Evolutionary conservation across 2,329 filamentous ascomycete species (phyloP).

Genomic region (Diaporthe velutina): DNA sequence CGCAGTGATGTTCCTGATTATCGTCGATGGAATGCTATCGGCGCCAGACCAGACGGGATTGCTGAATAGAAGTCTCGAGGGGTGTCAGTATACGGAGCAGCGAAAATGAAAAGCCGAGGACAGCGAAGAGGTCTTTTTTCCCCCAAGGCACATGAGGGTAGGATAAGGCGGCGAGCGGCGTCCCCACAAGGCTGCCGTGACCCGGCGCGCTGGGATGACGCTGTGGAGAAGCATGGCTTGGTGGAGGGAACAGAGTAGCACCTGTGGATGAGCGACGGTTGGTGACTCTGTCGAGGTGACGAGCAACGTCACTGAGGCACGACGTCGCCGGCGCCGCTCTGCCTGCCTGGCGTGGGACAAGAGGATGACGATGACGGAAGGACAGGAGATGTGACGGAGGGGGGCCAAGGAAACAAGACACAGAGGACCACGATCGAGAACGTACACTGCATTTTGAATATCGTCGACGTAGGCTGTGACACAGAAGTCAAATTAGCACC

Average conservation of each 20-base stretch:
- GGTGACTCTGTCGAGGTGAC: neutral
- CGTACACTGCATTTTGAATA: conserved; percentile 65
- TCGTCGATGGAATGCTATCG: conserved; percentile 63
- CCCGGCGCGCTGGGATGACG: neutral
- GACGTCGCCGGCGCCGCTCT: neutral
- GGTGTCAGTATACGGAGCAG: conserved; percentile 39
- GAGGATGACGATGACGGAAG: neutral
- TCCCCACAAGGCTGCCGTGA: neutral
- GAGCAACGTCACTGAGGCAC: neutral
- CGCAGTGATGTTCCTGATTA: conserved; percentile 69
- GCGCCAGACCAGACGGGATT: conserved; percentile 68
- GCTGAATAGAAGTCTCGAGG: conserved; percentile 68
- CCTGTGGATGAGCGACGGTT: neutral
- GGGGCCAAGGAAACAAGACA: conserved; percentile 38
- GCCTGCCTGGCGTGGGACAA: neutral
- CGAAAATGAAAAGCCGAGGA: conserved; percentile 17
- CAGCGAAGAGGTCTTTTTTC: neutral
- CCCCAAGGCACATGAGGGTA: neutral
- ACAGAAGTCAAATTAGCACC: conserved; percentile 49
- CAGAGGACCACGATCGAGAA: conserved; percentile 42
- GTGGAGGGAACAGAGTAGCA: neutral
- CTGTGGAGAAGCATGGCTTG: neutral
- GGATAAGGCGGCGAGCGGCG: neutral
- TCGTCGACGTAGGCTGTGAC: conserved; percentile 59
- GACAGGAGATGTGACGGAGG: conserved; percentile 27